These are phyloP conservation scores for Candida sojae DNA, from an alignment of 1,139 yeast species.

Conservation along the genomic window DNA sequence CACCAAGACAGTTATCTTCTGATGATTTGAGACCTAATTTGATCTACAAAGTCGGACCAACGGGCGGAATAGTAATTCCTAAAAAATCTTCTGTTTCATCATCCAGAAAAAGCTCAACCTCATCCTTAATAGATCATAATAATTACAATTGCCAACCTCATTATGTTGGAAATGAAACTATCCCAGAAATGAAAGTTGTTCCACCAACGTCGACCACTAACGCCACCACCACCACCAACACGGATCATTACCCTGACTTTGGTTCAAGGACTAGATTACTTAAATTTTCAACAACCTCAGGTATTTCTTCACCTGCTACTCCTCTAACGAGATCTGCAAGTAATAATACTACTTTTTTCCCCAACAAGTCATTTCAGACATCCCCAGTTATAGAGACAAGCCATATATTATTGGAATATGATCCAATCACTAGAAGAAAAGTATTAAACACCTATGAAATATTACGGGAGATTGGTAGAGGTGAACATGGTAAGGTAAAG, in stretches of 20 bases:
- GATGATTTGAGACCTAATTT: conserved; percentile 25
- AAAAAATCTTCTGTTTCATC: conserved; percentile 24
- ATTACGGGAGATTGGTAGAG: conserved; percentile 83
- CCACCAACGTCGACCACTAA: background rate
- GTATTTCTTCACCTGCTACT: conserved; percentile 1
- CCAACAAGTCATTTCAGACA: conserved; percentile 10
- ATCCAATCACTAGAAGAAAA: conserved; percentile 83
- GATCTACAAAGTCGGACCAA: conserved; percentile 31
- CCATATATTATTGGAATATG: conserved; percentile 79
- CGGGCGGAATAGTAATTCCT: conserved; percentile 15
- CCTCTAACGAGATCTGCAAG: background rate
- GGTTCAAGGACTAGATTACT: background rate
- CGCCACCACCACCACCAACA: background rate
- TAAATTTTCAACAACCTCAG: background rate
- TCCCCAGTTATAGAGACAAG: conserved; percentile 77
- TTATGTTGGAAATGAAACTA: background rate
- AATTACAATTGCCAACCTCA: background rate
- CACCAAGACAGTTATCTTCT: conserved; percentile 10
- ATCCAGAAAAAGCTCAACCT: conserved; percentile 20
- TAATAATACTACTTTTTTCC: conserved; percentile 5
- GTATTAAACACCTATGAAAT: conserved; percentile 90
- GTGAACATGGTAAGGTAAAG: conserved; percentile 97
- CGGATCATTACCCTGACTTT: background rate
- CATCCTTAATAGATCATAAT: conserved; percentile 14
- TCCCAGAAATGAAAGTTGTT: conserved; percentile 1